Conservation (phyloP, 2,329 filamentous ascomycete genomes). For the Sclerotinia nivalis region DNA sequence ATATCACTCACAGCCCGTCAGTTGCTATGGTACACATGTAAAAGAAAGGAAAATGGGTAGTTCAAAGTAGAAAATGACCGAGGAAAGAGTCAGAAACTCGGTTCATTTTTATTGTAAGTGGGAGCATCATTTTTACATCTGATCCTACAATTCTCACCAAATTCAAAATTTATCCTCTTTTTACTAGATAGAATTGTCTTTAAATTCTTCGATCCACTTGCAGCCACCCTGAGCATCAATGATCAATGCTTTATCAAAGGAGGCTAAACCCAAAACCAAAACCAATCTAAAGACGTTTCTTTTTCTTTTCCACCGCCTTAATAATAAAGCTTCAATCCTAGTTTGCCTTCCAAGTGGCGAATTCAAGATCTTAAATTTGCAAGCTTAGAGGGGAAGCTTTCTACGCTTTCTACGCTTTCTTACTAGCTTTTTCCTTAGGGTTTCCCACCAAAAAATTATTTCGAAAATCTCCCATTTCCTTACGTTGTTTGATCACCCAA, state of each 20-base stretch:
- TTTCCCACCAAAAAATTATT: slow-evolving; percentile 9
- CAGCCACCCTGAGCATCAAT: no score
- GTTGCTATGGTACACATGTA: not conserved
- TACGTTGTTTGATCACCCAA: slow-evolving; percentile 17
- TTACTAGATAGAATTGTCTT: not conserved
- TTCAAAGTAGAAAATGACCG: not conserved
- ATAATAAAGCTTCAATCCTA: not conserved
- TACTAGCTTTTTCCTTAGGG: not conserved
- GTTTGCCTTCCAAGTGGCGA: slow-evolving; percentile 6
- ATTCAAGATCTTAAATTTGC: not conserved
- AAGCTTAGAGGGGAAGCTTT: not conserved
- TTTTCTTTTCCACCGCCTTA: not conserved
- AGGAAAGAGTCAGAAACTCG: not conserved
- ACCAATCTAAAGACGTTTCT: not conserved
- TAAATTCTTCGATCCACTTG: not conserved
- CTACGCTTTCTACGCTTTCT: not conserved
- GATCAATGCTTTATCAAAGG: not conserved
- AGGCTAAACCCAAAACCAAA: not conserved
- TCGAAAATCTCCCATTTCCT: not conserved
- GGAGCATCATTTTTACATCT: not conserved
- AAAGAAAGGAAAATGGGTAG: not conserved
- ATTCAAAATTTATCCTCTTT: not conserved
- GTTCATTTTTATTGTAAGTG: not conserved
- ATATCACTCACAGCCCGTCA: not conserved
- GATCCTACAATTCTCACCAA: not conserved